phyloP scores from a whole-genome alignment of 2,329 filamentous ascomycete species.

The Parasarocladium wereldwijsianum region DNA sequence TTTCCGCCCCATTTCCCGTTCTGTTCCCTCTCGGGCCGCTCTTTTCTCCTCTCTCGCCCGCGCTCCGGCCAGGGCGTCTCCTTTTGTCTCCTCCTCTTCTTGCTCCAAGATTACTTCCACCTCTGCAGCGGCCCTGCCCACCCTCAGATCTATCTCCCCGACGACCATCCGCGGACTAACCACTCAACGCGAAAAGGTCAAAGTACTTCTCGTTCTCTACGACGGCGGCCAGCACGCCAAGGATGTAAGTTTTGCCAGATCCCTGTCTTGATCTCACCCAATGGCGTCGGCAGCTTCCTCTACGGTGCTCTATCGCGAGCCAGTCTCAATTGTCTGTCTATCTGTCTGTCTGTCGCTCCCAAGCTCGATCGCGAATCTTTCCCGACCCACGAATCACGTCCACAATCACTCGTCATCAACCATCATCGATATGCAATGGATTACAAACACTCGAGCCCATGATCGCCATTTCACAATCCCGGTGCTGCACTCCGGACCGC shows the following conservation, averaged over 20 bases:
- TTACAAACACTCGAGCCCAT: too few relatives aligned
- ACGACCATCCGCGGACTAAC: conserved; percentile 45
- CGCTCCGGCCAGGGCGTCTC: conserved; percentile 3
- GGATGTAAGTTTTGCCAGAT: conserved; percentile 44
- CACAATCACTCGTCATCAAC: too few relatives aligned
- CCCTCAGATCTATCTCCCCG: conserved; percentile 14
- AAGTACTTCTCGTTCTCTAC: conserved; percentile 88
- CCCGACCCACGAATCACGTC: too few relatives aligned
- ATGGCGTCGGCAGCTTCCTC: too few relatives aligned
- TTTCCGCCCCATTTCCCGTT: conserved; percentile 14
- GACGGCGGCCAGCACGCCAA: conserved; percentile 81
- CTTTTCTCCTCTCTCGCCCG: conserved; percentile 9
- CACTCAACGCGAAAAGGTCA: conserved; percentile 50
- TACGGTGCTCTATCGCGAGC: too few relatives aligned
- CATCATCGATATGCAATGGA: too few relatives aligned
- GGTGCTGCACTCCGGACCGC: too few relatives aligned
- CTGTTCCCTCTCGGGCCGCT: conserved; percentile 12
- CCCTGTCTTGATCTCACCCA: not conserved
- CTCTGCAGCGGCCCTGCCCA: conserved; percentile 23
- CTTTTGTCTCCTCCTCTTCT: conserved; percentile 9
- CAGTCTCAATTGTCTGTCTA: too few relatives aligned
- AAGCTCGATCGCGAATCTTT: too few relatives aligned
- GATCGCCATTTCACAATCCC: too few relatives aligned
- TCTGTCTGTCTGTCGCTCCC: too few relatives aligned
- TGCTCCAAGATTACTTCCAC: conserved; percentile 8